Evolutionary conservation across 371 early-diverging fungal species (phyloP), one percentile per base, ranked within the genome.

Genomic region (Smittium culicis): DNA sequence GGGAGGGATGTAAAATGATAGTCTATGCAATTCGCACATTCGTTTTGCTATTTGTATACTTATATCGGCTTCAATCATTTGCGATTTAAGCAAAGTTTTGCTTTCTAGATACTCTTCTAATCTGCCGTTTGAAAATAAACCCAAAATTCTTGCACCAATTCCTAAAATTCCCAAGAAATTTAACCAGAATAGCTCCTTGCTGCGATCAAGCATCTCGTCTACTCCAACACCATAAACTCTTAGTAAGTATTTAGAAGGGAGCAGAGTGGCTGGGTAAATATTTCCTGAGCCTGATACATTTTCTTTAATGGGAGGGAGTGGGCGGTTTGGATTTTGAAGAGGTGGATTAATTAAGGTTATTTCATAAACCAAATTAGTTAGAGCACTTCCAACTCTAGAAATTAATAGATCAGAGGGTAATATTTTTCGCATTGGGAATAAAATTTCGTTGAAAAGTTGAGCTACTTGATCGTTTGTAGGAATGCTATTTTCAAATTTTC

Each of bases 61-160:
- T 1, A 81, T 82, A 0, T 70, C 64, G 0, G 85, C 80, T 34
- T 84, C 70, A 5, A 88, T 79, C 24, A 94, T 79, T 45, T 93
- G 90, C 3, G 77, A 72, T 61, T 79, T 79, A 0, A 81, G 83
- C 63, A 93, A 73, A 0, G 92, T 91, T 0, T 78, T 79, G 45
- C 89, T 87, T 34, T 89, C 85, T 1, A 94, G 75, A 68, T 82
- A 94, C 73, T 93, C 84, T 70, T 94, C 94, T 64, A 94, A 80
- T 20, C 94, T 80, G 14, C 94, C 94, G 67, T 94, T 94, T 34
- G 80, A 82, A 77, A 93, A 94, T n/a, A 83, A 85, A 0, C 84
- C 91, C n/a, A 91, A 74, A 34, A 94, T 69, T 8, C 78, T 79
- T 2, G 94, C 91, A 14, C 93, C 92, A 29, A 90, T 82, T 0